Conservation (phyloP, 192 early-diverging fungal species). For the Chytriomyces sp. region DNA sequence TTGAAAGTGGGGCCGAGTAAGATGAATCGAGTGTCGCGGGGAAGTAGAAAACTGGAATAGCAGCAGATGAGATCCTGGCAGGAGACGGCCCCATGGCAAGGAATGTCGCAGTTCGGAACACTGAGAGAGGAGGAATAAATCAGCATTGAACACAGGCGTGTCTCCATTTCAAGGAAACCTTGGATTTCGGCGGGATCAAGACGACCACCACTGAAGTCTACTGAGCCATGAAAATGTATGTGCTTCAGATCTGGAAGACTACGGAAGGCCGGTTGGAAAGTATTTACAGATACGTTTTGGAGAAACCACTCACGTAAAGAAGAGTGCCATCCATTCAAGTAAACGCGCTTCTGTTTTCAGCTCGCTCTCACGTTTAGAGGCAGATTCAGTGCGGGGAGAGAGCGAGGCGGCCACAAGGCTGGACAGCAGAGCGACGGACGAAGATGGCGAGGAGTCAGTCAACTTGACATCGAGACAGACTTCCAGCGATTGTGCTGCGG, state of each 20-base stretch:
- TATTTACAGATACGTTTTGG: not conserved
- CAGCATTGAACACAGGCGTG: not conserved
- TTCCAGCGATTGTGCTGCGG: not conserved
- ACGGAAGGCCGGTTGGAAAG: not conserved
- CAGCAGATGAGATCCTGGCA: conserved; percentile 16
- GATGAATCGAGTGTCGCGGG: not conserved
- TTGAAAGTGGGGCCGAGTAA: not conserved
- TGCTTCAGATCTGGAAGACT: conserved; percentile 32
- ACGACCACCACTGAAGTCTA: conserved; percentile 17
- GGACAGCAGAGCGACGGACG: not conserved
- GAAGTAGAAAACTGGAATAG: conserved; percentile 34
- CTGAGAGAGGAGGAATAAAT: not conserved
- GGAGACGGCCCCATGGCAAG: conserved; percentile 25
- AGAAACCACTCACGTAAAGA: not conserved
- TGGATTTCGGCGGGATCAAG: conserved; percentile 21
- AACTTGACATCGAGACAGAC: not conserved
- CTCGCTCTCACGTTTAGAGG: not conserved
- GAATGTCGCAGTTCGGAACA: conserved; percentile 26
- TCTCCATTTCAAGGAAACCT: not conserved
- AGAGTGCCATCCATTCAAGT: not conserved
- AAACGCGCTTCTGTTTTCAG: not conserved
- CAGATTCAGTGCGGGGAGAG: not conserved
- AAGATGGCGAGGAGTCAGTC: not conserved
- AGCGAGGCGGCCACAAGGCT: not conserved
- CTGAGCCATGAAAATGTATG: conserved; percentile 26